Evolutionary conservation across 768 basidiomycete genomes (phyloP).

Genomic region (Amanita polypyramis): DNA sequence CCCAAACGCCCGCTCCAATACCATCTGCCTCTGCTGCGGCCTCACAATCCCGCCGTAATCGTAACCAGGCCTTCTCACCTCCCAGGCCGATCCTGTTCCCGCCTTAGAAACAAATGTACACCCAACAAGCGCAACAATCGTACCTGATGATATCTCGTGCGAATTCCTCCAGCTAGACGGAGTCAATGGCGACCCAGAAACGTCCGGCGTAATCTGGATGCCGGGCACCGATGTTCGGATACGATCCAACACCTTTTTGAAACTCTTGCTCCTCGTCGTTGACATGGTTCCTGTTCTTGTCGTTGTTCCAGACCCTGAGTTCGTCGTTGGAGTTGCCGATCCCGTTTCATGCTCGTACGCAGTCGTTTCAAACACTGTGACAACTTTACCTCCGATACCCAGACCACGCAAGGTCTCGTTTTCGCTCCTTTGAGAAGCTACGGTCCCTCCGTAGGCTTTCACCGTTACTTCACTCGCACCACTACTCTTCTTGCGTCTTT

Average conservation of each 20-base stretch:
- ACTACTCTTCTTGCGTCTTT: neutral
- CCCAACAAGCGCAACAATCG: neutral
- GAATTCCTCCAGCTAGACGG: neutral
- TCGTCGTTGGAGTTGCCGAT: neutral
- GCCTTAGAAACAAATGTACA: neutral
- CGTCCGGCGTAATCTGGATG: neutral
- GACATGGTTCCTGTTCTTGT: neutral
- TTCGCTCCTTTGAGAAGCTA: neutral
- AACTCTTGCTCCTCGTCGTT: neutral
- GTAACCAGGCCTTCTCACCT: neutral
- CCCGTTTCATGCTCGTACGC: neutral
- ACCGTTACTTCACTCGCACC: neutral
- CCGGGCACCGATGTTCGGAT: neutral
- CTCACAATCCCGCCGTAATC: slow-evolving; percentile 3
- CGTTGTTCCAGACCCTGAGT: neutral
- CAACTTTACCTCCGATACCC: neutral
- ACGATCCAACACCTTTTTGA: neutral
- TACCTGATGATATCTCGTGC: neutral
- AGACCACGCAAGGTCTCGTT: neutral
- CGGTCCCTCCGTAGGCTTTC: neutral
- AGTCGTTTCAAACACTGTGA: neutral
- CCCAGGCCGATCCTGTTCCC: neutral
- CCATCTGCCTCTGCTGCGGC: neutral
- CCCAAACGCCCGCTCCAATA: neutral
- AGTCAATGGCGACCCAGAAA: neutral